Base-by-base conservation (phyloP, 129 eudicot genomes). In the Mikania micrantha region DNA sequence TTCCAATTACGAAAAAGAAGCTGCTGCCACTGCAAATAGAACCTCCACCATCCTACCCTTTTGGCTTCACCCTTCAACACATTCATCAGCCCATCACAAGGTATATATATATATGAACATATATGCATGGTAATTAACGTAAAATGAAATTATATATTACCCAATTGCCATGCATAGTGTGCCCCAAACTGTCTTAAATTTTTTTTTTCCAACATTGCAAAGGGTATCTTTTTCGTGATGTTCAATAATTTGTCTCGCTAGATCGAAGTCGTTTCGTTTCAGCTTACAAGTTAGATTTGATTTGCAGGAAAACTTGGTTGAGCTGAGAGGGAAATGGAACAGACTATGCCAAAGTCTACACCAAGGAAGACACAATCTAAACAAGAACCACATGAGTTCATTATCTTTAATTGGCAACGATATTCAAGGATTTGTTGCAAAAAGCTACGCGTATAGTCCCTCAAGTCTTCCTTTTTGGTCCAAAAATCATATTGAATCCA, bases 1-100 rank as follows among this genome's bases (percentile, higher is more conserved):
- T 62, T 77, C 84, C 38, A 86, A 86, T 35, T 90, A 86, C 68
- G 96, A 90, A 80, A 90, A 86, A 17, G 95, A 90, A 77, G 88
- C 82, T 0, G 53, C 76, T 25, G 67, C 81, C 49, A 71, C 78
- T 24, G 27, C 59, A 47, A 72, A 68, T 22, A 74, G 75, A 60
- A 59, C 63, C 21, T 72, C 84, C 40, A 66, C 75, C 4, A 60
- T 70, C 36, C 74, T 87, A 74, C 95, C 95, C 9, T 77, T 60
- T 52, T 90, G 96, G 96, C 96, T 90, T 66, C 81, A 74, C 76
- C 79, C 83, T 22, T 82, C 73, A 5, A 60, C 76, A 52, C 67
- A 61, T 39, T 60, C 75, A 27, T 68, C 80, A 27, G 22, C 66
- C 39, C 52, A 60, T 68, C 79, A 79, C 31, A 85, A 82, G 88